Evolutionary conservation across 768 basidiomycete species (phyloP).

Genomic region (Infundibulicybe gibba): DNA sequence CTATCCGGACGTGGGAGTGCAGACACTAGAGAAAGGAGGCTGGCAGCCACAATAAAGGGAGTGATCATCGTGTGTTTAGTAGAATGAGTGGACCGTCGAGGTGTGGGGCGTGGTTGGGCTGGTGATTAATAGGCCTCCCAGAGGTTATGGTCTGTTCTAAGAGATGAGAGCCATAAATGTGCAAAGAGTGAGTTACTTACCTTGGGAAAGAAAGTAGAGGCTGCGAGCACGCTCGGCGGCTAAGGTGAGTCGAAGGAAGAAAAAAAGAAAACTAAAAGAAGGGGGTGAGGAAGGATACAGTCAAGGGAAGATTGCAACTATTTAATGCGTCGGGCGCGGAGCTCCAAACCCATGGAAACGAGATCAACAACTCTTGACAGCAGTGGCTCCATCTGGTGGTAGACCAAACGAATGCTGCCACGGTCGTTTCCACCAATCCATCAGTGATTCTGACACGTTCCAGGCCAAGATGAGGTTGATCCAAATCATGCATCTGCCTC

Average conservation of each 20-base stretch:
- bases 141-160: too few relatives aligned
- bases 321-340: conserved; percentile 11
- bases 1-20: conserved; percentile 43
- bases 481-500: too few relatives aligned
- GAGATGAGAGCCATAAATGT: conserved; percentile 1
- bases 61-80: conserved; percentile 59
- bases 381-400: too few relatives aligned
- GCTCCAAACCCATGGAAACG: conserved; percentile 32
- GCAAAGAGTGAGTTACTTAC: conserved; percentile 23
- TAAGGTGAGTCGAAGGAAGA: conserved; percentile 31
- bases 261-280: conserved; percentile 15
- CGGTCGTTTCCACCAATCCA: background rate
- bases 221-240: conserved; percentile 71
- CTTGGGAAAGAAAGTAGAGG: conserved; percentile 52
- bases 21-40: conserved; percentile 48
- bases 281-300: conserved; percentile 11
- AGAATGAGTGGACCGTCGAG: conserved; percentile 41
- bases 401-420: background rate
- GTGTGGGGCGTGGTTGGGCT: conserved; percentile 39
- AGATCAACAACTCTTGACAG: background rate
- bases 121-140: conserved; percentile 51
- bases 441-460: too few relatives aligned
- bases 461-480: too few relatives aligned
- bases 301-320: conserved; percentile 17
- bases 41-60: conserved; percentile 48